Percentiles rank a stretch among this genome's conserved stretches.
These are phyloP conservation scores for Entomortierella lignicola DNA, from an alignment of 192 early-diverging fungal species.

Conservation along the genomic window DNA sequence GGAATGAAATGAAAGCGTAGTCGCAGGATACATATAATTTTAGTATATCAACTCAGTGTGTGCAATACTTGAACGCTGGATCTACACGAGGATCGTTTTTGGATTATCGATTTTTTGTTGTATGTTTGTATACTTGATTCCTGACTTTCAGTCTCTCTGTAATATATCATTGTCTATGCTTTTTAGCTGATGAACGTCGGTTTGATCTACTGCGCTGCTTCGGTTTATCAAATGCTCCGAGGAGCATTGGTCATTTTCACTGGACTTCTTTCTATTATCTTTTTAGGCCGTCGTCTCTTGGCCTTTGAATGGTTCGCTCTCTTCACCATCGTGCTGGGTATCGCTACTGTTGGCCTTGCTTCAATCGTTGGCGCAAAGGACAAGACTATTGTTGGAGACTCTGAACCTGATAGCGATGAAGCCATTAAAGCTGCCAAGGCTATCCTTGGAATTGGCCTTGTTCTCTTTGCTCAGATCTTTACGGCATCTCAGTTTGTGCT, in stretches of 20 bases:
- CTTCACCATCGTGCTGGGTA: slow-evolving; percentile 82
- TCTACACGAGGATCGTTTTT: too few relatives aligned
- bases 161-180: background rate
- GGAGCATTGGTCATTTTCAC: slow-evolving; percentile 97
- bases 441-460: slow-evolving; percentile 82
- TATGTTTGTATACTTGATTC: background rate
- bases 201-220: slow-evolving; percentile 89
- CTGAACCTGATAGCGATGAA: slow-evolving; percentile 37
- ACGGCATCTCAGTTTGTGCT: slow-evolving; percentile 96
- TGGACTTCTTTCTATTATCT: slow-evolving; percentile 87
- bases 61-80: too few relatives aligned
- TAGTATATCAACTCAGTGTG: too few relatives aligned
- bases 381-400: slow-evolving; percentile 21
- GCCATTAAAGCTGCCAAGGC: slow-evolving; percentile 70
- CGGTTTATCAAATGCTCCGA: slow-evolving; percentile 96
- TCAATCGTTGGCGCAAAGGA: slow-evolving; percentile 55
- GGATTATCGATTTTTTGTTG: too few relatives aligned
- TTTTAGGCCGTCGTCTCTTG: slow-evolving; percentile 82
- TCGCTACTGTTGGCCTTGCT: slow-evolving; percentile 88
- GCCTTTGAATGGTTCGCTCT: slow-evolving; percentile 88
- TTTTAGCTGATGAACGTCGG: slow-evolving; percentile 94
- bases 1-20: too few relatives aligned
- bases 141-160: background rate
- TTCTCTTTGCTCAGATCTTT: slow-evolving; percentile 92
- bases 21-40: too few relatives aligned